Conservation (phyloP, 805 yeast genomes). For the Kockiozyma suomiensis region DNA sequence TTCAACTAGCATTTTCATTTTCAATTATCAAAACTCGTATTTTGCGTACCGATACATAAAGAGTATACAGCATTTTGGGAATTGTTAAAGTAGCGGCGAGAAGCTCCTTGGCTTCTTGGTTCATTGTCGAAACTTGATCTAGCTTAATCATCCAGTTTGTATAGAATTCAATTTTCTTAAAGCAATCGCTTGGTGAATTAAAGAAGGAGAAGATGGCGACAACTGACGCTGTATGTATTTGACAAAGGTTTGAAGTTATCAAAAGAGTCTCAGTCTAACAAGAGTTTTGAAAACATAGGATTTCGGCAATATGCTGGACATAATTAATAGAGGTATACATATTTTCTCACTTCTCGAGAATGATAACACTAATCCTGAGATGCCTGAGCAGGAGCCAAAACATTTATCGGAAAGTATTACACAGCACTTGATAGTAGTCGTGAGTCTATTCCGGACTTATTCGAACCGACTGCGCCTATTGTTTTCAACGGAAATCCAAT, state of each 20-base stretch:
- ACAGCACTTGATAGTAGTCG: constrained; percentile 41
- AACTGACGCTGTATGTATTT: not conserved
- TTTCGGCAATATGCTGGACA: constrained; percentile 12
- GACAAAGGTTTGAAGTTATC: not conserved
- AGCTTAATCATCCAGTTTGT: no score
- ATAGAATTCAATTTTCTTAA: no score
- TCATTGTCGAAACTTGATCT: no score
- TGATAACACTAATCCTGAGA: not conserved
- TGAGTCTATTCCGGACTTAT: constrained; percentile 35
- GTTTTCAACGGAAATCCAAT: constrained; percentile 50
- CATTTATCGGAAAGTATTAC: constrained; percentile 41
- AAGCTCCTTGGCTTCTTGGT: no score
- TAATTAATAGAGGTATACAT: constrained; percentile 24
- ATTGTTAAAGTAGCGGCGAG: no score
- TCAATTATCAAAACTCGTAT: no score
- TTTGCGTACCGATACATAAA: no score
- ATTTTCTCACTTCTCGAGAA: not conserved
- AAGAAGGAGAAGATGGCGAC: not conserved
- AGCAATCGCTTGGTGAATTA: no score
- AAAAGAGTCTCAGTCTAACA: not conserved
- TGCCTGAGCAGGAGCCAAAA: constrained; percentile 48
- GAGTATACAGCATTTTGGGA: no score
- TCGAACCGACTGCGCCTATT: constrained; percentile 42
- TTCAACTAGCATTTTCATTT: no score
- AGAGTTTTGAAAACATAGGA: constrained; percentile 4